A percentile compares a stretch with the other conserved stretches of the same genome.
These are phyloP conservation scores for Linum trigynum DNA, from an alignment of 345 rosid species.

Conservation along the genomic window DNA sequence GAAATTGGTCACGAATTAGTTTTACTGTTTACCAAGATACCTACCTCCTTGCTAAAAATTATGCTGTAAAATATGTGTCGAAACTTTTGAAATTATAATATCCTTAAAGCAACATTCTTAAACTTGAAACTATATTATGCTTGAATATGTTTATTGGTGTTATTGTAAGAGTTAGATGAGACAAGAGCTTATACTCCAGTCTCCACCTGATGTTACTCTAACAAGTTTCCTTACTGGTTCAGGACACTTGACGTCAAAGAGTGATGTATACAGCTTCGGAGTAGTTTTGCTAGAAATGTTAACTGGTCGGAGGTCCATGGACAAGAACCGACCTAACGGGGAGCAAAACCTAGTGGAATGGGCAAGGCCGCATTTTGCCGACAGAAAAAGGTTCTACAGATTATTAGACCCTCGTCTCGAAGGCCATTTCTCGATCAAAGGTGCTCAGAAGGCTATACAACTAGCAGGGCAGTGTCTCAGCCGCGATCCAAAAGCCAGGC, in stretches of 20 bases:
- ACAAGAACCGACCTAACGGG: no score
- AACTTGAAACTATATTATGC: no score
- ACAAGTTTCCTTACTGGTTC: slow-evolving; percentile 10
- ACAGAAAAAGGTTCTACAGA: slow-evolving; percentile 63
- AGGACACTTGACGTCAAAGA: slow-evolving; percentile 76
- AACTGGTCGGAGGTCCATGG: slow-evolving; percentile 62
- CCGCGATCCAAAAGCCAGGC: slow-evolving; percentile 88
- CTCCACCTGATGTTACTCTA: slow-evolving; percentile 7
- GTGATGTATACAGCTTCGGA: slow-evolving; percentile 82
- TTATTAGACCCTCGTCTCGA: slow-evolving; percentile 86
- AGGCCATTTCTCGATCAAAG: slow-evolving; percentile 83
- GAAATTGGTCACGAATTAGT: no score
- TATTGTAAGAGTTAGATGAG: no score
- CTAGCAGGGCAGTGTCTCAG: slow-evolving; percentile 78
- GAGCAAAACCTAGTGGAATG: slow-evolving; percentile 52
- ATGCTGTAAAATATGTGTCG: no score
- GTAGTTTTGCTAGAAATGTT: slow-evolving; percentile 81
- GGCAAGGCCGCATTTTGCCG: slow-evolving; percentile 82
- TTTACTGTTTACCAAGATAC: no score
- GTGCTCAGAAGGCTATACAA: slow-evolving; percentile 78
- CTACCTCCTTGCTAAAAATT: no score
- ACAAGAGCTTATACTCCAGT: neutral
- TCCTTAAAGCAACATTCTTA: no score
- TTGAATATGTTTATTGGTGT: no score
- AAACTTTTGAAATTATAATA: no score